A percentile compares a stretch with the other conserved stretches of the same genome.
Evolutionary conservation across 2,329 filamentous ascomycete genomes (phyloP).

Genomic region (Cladophialophora bantiana): DNA sequence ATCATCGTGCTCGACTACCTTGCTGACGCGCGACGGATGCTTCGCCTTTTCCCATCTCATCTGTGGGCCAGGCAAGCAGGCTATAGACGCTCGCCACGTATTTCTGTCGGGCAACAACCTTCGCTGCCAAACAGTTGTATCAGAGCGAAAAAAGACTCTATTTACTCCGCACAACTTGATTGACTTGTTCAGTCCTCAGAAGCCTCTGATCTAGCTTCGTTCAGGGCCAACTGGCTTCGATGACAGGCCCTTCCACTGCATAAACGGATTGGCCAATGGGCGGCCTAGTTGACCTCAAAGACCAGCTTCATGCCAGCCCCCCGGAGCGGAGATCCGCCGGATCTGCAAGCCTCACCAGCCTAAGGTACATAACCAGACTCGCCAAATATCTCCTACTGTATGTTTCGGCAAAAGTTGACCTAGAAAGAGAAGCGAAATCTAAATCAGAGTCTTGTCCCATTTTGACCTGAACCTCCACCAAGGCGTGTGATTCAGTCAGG

Average conservation of each 20-base stretch:
- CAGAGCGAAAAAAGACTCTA: neutral
- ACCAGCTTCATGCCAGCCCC: neutral
- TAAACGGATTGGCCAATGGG: neutral
- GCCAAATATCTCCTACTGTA: neutral
- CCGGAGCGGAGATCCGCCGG: neutral
- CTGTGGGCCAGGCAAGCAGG: no score
- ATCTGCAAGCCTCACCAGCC: constrained; percentile 1
- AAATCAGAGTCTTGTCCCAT: neutral
- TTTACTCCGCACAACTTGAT: neutral
- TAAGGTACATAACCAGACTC: neutral
- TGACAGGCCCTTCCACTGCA: neutral
- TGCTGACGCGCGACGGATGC: neutral
- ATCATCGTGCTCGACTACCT: neutral
- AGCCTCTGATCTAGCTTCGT: neutral
- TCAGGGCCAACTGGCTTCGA: neutral
- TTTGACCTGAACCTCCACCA: neutral
- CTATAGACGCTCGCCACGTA: neutral
- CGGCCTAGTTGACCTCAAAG: neutral
- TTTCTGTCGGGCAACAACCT: neutral
- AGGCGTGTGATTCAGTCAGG: neutral
- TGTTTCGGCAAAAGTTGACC: neutral
- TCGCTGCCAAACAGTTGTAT: neutral
- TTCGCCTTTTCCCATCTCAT: no score
- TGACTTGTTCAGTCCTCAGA: neutral
- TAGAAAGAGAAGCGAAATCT: neutral